Evolutionary conservation across 1,284 basidiomycete species (phyloP).

Genomic region (Cryptococcus sp.): DNA sequence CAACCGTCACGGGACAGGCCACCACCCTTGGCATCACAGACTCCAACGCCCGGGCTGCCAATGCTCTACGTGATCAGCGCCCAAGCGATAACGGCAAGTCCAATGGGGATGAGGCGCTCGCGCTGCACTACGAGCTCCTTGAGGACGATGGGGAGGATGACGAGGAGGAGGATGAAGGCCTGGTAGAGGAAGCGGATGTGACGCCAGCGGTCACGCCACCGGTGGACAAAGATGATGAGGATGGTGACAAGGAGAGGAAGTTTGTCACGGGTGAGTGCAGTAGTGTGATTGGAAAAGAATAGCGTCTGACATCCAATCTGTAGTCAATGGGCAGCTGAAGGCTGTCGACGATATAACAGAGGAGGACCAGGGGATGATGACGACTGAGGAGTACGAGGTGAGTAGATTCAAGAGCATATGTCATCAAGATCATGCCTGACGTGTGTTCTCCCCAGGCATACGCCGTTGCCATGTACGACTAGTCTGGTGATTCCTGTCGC

Average conservation of each 20-base stretch:
- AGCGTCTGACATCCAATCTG: not conserved
- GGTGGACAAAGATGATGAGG: not conserved
- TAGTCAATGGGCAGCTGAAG: constrained; percentile 44
- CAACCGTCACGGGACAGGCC: constrained; percentile 86
- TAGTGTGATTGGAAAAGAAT: not conserved
- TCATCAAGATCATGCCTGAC: not conserved
- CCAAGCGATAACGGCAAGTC: constrained; percentile 6
- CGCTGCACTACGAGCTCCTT: constrained; percentile 32
- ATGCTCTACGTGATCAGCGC: constrained; percentile 7
- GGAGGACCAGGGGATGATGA: constrained; percentile 49
- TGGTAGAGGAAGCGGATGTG: not conserved
- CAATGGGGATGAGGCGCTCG: constrained; percentile 31
- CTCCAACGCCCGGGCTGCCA: not conserved
- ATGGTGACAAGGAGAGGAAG: constrained; percentile 1
- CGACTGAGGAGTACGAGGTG: constrained; percentile 50
- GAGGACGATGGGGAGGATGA: constrained; percentile 21
- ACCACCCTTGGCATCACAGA: constrained; percentile 67
- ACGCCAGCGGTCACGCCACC: not conserved
- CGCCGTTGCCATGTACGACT: constrained; percentile 15
- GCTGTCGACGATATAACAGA: constrained; percentile 44
- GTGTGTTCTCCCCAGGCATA: constrained; percentile 8
- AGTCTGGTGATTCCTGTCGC: no score
- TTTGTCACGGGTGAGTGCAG: constrained; percentile 28
- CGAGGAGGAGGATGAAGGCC: constrained; percentile 25
- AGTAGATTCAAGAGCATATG: constrained; percentile 4